A percentile compares a stretch with the other conserved stretches of the same genome.
phyloP scores from a whole-genome alignment of 2,329 filamentous ascomycete genomes.

The Hawksworthiomyces lignivorus region DNA sequence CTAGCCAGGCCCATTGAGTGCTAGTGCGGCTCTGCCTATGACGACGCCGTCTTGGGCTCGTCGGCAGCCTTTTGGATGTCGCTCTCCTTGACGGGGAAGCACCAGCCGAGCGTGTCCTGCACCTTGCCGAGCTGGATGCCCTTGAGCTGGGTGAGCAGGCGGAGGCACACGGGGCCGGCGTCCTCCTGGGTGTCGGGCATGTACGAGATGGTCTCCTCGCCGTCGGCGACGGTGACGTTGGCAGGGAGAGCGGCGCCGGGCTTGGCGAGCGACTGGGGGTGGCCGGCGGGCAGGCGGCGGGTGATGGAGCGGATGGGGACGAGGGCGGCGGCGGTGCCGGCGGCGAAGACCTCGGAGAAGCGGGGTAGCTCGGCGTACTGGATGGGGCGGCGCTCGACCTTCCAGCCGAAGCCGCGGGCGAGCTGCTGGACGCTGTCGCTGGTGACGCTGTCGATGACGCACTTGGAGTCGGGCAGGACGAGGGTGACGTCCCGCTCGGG shows the following conservation, averaged over 20 bases:
- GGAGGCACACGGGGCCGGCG: constrained; percentile 64
- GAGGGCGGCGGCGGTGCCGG: constrained; percentile 82
- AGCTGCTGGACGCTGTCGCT: constrained; percentile 72
- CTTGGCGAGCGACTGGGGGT: constrained; percentile 31
- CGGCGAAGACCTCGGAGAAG: constrained; percentile 75
- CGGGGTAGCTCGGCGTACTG: constrained; percentile 49
- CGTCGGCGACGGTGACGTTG: constrained; percentile 30
- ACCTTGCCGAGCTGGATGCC: constrained; percentile 78
- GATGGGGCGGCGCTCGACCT: constrained; percentile 69
- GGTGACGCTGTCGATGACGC: constrained; percentile 82
- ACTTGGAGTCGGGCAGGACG: constrained; percentile 79
- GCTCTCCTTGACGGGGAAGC: constrained; percentile 36
- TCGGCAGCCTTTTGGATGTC: constrained; percentile 32
- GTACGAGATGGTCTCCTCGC: constrained; percentile 47
- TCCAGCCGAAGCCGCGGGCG: constrained; percentile 72
- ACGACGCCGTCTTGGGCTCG: neutral
- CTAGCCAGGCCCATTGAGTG: too few relatives aligned
- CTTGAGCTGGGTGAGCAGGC: constrained; percentile 69
- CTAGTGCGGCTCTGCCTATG: too few relatives aligned
- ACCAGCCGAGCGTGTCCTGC: constrained; percentile 72
- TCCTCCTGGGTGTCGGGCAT: constrained; percentile 52
- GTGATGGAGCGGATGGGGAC: constrained; percentile 91
- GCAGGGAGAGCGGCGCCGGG: constrained; percentile 23
- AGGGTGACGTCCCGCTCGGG: constrained; percentile 52
- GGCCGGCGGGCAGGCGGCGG: constrained; percentile 40